Evolutionary conservation across 2,329 filamentous ascomycete genomes (phyloP).

Genomic region (Orbilia brochopaga): DNA sequence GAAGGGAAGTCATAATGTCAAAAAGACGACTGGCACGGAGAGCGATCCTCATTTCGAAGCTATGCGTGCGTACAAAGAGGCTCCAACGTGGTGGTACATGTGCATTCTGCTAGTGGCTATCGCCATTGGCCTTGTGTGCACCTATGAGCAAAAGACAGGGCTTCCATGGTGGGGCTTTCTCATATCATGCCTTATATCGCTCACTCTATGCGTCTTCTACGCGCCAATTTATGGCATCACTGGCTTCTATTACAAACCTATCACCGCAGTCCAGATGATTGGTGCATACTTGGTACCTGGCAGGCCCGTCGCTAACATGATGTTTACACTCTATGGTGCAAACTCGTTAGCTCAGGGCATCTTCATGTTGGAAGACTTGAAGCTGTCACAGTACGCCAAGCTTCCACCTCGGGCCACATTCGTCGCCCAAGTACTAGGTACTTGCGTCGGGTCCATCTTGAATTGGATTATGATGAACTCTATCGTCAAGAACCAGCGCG

Average conservation of each 20-base stretch:
- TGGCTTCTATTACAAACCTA: conserved; percentile 60
- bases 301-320: conserved; percentile 60
- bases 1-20: conserved; percentile 46
- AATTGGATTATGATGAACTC: conserved; percentile 62
- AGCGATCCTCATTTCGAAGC: conserved; percentile 60
- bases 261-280: conserved; percentile 60
- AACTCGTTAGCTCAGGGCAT: conserved; percentile 56
- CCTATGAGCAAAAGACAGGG: conserved; percentile 58
- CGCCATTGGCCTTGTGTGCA: conserved; percentile 58
- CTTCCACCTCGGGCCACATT: conserved; percentile 61
- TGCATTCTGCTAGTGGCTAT: conserved; percentile 57
- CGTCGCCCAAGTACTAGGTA: conserved; percentile 59
- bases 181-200: conserved; percentile 57
- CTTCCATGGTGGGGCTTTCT: conserved; percentile 61
- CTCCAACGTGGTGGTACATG: conserved; percentile 60
- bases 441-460: conserved; percentile 59
- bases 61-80: conserved; percentile 60
- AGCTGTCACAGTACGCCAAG: conserved; percentile 59
- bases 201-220: conserved; percentile 59
- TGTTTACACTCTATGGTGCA: conserved; percentile 57
- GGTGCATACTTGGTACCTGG: conserved; percentile 60
- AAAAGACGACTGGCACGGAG: conserved; percentile 24
- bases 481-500: conserved; percentile 60
- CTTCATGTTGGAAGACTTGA: conserved; percentile 57
- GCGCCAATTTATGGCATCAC: conserved; percentile 58